Evolutionary conservation across 148 eudicot genomes (phyloP).

Genomic region (Diospyros kaki): DNA sequence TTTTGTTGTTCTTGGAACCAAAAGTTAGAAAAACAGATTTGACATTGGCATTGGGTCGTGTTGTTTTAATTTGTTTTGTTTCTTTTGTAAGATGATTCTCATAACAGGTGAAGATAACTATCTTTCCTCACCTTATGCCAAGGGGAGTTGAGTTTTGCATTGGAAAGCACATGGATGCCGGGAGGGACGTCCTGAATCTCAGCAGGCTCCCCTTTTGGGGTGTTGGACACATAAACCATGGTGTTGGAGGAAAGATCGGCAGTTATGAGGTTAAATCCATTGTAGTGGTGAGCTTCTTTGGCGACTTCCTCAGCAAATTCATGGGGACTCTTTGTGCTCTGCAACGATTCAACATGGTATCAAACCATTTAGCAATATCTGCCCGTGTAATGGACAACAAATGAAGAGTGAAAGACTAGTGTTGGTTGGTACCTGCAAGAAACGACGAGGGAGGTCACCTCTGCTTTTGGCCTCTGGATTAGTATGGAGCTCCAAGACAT

Average conservation of each 20-base stretch:
- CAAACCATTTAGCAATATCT: too few relatives aligned
- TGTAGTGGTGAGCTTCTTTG: constrained; percentile 52
- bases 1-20: too few relatives aligned
- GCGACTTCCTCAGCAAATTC: constrained; percentile 54
- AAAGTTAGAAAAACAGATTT: too few relatives aligned
- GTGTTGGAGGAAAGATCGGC: constrained; percentile 49
- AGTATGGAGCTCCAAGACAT: constrained; percentile 60
- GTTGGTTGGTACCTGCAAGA: constrained; percentile 36
- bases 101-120: background rate
- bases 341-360: background rate
- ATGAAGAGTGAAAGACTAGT: too few relatives aligned
- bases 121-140: constrained; percentile 56
- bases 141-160: constrained; percentile 62
- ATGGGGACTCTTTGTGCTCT: constrained; percentile 53
- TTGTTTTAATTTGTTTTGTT: too few relatives aligned
- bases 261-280: constrained; percentile 63
- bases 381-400: too few relatives aligned
- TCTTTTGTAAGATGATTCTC: too few relatives aligned
- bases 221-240: constrained; percentile 69
- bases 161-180: constrained; percentile 66
- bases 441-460: constrained; percentile 63
- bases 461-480: constrained; percentile 58
- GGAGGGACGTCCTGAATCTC: constrained; percentile 46
- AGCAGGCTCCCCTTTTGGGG: constrained; percentile 43
- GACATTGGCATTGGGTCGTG: too few relatives aligned